Evolutionary conservation across 106 monocot genomes (phyloP).

Genomic region (Agapanthus africanus): DNA sequence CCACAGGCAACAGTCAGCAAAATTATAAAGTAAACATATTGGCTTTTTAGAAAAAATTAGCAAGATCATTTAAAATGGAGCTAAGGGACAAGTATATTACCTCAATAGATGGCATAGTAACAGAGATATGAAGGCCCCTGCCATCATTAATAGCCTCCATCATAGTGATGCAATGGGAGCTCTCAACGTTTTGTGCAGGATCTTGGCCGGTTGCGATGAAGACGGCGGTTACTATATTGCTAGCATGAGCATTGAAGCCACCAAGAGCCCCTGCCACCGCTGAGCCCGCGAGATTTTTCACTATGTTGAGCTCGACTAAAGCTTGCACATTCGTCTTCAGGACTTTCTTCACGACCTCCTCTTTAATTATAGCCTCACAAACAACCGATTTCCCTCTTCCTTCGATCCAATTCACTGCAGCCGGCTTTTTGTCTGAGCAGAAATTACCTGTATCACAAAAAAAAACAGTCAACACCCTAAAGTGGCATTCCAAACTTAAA

Average conservation of each 20-base stretch:
- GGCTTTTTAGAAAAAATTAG: neutral
- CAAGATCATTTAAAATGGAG: no score
- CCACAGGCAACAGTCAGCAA: neutral
- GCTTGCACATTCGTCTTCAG: slow-evolving; percentile 53
- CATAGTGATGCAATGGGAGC: slow-evolving; percentile 75
- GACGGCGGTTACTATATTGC: slow-evolving; percentile 58
- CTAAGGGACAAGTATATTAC: slow-evolving; percentile 14
- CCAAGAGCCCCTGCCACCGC: slow-evolving; percentile 62
- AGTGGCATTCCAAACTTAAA: neutral
- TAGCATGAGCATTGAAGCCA: slow-evolving; percentile 72
- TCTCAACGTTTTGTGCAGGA: slow-evolving; percentile 71
- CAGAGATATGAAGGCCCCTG: slow-evolving; percentile 56
- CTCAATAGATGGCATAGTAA: slow-evolving; percentile 77
- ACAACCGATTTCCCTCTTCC: slow-evolving; percentile 92
- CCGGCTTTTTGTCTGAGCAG: slow-evolving; percentile 89
- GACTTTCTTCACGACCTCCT: slow-evolving; percentile 52
- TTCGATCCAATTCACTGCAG: slow-evolving; percentile 94
- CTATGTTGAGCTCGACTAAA: slow-evolving; percentile 50
- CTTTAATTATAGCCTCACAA: slow-evolving; percentile 73
- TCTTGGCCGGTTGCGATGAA: slow-evolving; percentile 73
- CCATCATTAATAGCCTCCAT: slow-evolving; percentile 61
- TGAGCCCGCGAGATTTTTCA: slow-evolving; percentile 62
- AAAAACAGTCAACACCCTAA: no score
- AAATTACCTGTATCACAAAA: slow-evolving; percentile 55
- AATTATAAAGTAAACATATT: neutral